Conservation (phyloP, 2,329 filamentous ascomycete genomes). For the Xylariaceae sp. region DNA sequence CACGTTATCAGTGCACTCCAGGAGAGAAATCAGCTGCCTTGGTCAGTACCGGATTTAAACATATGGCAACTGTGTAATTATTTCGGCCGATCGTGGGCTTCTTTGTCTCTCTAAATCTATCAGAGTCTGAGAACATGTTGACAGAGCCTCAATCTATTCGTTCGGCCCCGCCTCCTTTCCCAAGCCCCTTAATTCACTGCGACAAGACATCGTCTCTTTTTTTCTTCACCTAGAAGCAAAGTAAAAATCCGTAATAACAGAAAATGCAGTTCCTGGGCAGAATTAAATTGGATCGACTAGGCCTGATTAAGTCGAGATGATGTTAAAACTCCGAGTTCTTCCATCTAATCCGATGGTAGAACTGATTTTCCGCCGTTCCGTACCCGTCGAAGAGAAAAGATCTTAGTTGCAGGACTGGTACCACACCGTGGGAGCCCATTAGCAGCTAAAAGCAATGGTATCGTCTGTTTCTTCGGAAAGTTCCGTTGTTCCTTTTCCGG, state of each 20-base stretch:
- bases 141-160: slow-evolving; percentile 39
- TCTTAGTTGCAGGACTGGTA: slow-evolving; percentile 33
- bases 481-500: slow-evolving; percentile 38
- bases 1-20: no score
- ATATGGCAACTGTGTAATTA: slow-evolving; percentile 2
- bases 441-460: slow-evolving; percentile 21
- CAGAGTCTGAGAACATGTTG: slow-evolving; percentile 37
- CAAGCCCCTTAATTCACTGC: background rate
- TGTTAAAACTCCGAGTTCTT: slow-evolving; percentile 18
- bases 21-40: background rate
- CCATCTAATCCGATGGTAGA: slow-evolving; percentile 4
- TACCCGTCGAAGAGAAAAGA: slow-evolving; percentile 13
- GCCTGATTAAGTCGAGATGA: slow-evolving; percentile 5
- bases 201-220: background rate
- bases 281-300: background rate
- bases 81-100: slow-evolving; percentile 17
- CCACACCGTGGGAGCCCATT: slow-evolving; percentile 16
- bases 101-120: slow-evolving; percentile 40
- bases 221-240: background rate
- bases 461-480: slow-evolving; percentile 29
- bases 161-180: background rate
- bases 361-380: slow-evolving; percentile 6
- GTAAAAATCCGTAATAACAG: slow-evolving; percentile 3
- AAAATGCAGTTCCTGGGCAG: background rate
- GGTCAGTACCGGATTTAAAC: slow-evolving; percentile 17